Base-by-base conservation (phyloP, 495 filamentous ascomycete genomes). In the Podospora anserina region DNA sequence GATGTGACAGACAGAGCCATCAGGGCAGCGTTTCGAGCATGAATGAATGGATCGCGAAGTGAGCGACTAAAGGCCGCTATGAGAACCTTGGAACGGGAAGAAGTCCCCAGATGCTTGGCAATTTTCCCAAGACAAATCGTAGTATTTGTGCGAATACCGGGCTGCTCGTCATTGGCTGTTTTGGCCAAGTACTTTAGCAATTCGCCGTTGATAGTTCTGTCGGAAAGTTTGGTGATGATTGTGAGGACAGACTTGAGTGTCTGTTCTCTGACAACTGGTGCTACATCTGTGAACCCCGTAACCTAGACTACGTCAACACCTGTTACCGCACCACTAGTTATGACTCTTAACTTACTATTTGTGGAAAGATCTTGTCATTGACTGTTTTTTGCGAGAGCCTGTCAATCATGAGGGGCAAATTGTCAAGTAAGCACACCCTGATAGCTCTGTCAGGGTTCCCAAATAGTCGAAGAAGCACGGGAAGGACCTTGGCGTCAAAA, bases 111-210 rank as follows among this genome's bases (percentile, higher is more conserved):
- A 71, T 96, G 90, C 71, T 91, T 94, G 2, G 95, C 93, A 69
- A 99, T 97, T 71, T 95, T 97, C 16, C 95, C 95, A 11, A 99
- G 79, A 75, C 95, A 98, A 32, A 99, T 98, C 0, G 96, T 98
- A 0, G 95, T 99, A 75, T 99, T 99, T 6, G 95, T 99, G 68
- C 95, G 87, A 64, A 99, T 99, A 6, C 95, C 95, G 19, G 96
- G 94, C 73, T 99, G 94, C 74, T 97, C 94, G 70, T 99, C 95
- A 72, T 98, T 98, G 53, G 95, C 91, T 6, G 94, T 97, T 74
- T 97, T 97, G 64, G 95, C 96, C 26, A 99, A 83, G 75, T 96
- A 90, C 75, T 90, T 91, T 39, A 99, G 80, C 13, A 99, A 80
- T 70, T 99, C 95, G 63, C 96, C 95, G 72, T 99, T 98, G 72